These are phyloP conservation scores for Talaromyces verruculosus DNA, from an alignment of 2,329 filamentous ascomycete genomes.

Conservation along the genomic window DNA sequence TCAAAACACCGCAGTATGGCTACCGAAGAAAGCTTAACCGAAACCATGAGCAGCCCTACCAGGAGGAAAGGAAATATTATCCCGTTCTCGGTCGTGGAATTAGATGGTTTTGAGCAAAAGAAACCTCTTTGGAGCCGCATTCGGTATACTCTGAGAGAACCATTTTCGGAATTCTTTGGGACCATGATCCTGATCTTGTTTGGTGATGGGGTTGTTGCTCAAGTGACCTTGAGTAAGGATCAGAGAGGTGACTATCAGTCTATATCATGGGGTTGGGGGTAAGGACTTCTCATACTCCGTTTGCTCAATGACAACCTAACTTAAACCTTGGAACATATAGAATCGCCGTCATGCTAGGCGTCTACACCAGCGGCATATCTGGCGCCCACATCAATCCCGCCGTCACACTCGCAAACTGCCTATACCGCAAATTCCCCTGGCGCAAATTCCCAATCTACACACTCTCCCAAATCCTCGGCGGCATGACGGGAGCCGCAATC, in stretches of 20 bases:
- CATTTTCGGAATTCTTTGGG: conserved; percentile 67
- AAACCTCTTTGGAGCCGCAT: conserved; percentile 54
- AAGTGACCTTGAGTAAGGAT: conserved; percentile 60
- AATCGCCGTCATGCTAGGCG: conserved; percentile 67
- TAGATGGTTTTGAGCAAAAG: background rate
- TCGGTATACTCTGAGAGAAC: conserved; percentile 55
- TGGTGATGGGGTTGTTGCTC: conserved; percentile 69
- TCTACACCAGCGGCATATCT: conserved; percentile 60
- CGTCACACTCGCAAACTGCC: conserved; percentile 68
- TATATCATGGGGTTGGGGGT: conserved; percentile 54
- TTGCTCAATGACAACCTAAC: background rate
- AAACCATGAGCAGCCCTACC: background rate
- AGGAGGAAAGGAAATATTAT: background rate
- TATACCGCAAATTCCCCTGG: conserved; percentile 69
- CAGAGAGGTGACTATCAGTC: conserved; percentile 52
- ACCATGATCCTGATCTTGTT: conserved; percentile 69
- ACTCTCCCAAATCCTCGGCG: conserved; percentile 65
- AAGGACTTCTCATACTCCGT: conserved; percentile 21
- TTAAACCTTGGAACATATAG: conserved; percentile 35
- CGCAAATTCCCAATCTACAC: conserved; percentile 68
- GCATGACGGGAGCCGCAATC: conserved; percentile 61
- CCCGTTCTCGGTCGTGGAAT: background rate
- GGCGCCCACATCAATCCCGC: conserved; percentile 70
- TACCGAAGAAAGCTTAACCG: background rate
- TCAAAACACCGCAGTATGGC: background rate